Conservation (phyloP, 2,329 filamentous ascomycete genomes). For the Claviceps sp. region DNA sequence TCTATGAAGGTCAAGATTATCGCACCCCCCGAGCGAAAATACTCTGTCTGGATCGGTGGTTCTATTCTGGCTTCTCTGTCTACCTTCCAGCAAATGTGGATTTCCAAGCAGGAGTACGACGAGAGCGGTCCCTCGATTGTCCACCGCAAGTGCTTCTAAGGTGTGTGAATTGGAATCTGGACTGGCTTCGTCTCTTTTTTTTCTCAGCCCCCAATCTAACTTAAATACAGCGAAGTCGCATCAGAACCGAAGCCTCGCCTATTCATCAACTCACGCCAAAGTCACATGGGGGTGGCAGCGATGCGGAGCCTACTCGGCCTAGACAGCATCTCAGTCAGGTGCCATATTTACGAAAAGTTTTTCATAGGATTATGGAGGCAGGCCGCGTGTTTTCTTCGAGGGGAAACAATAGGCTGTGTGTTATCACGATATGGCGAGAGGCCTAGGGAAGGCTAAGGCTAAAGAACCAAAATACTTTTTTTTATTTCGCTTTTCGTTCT, state of each 20-base stretch:
- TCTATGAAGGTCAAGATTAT: constrained; percentile 99
- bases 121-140: constrained; percentile 99
- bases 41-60: constrained; percentile 99
- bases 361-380: constrained; percentile 40
- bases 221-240: constrained; percentile 14
- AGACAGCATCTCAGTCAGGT: constrained; percentile 36
- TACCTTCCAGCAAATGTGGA: constrained; percentile 99
- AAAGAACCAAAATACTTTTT: constrained; percentile 42
- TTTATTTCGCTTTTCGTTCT: constrained; percentile 22
- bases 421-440: constrained; percentile 36
- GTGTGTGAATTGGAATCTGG: constrained; percentile 21
- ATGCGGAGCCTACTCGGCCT: constrained; percentile 30
- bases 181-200: too few species aligned
- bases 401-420: constrained; percentile 35
- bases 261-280: constrained; percentile 25
- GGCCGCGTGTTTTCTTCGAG: constrained; percentile 32
- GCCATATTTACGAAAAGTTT: constrained; percentile 45
- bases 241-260: constrained; percentile 21
- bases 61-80: constrained; percentile 98
- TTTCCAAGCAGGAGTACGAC: constrained; percentile 99
- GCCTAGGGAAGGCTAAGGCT: constrained; percentile 40
- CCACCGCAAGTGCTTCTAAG: constrained; percentile 99
- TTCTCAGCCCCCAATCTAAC: not conserved
- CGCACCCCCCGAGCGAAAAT: constrained; percentile 99
- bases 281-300: constrained; percentile 30